phyloP scores from a whole-genome alignment of 2,329 filamentous ascomycete genomes.

The Xenoacremonium recifei region DNA sequence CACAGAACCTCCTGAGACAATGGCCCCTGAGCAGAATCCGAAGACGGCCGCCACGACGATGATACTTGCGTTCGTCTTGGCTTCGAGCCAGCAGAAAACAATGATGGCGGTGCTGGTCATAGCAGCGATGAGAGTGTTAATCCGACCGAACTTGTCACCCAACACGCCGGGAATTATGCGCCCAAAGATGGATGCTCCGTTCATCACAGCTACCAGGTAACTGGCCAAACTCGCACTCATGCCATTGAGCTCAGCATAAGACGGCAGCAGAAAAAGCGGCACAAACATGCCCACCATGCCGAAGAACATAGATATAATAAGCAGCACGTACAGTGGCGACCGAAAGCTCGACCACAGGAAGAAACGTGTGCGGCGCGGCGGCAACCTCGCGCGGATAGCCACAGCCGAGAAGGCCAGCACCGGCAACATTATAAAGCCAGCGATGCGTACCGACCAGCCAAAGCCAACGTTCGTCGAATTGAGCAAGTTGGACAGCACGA shows the following conservation, averaged over 20 bases:
- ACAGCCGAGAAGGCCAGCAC: conserved; percentile 40
- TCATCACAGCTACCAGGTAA: conserved; percentile 67
- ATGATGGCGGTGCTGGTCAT: conserved; percentile 15
- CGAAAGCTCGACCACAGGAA: conserved; percentile 37
- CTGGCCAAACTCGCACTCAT: conserved; percentile 58
- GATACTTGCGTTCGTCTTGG: conserved; percentile 28
- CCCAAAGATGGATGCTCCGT: conserved; percentile 59
- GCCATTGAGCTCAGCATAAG: conserved; percentile 53
- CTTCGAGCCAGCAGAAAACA: conserved; percentile 37
- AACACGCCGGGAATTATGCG: conserved; percentile 58
- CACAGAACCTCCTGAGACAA: conserved; percentile 44
- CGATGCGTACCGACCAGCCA: conserved; percentile 49
- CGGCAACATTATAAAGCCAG: conserved; percentile 50
- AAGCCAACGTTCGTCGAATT: background rate
- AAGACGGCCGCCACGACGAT: conserved; percentile 36
- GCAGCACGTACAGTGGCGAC: background rate
- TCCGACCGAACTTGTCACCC: conserved; percentile 54
- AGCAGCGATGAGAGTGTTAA: conserved; percentile 38
- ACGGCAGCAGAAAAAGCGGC: conserved; percentile 40
- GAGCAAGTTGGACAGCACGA: conserved; percentile 35
- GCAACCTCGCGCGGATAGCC: conserved; percentile 32
- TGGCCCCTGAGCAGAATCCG: conserved; percentile 42
- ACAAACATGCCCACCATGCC: conserved; percentile 33
- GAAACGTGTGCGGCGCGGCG: conserved; percentile 36
- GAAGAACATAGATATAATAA: conserved; percentile 33